Conservation (phyloP, 352 stramenopile species). For the Phytophthora aleatoria region DNA sequence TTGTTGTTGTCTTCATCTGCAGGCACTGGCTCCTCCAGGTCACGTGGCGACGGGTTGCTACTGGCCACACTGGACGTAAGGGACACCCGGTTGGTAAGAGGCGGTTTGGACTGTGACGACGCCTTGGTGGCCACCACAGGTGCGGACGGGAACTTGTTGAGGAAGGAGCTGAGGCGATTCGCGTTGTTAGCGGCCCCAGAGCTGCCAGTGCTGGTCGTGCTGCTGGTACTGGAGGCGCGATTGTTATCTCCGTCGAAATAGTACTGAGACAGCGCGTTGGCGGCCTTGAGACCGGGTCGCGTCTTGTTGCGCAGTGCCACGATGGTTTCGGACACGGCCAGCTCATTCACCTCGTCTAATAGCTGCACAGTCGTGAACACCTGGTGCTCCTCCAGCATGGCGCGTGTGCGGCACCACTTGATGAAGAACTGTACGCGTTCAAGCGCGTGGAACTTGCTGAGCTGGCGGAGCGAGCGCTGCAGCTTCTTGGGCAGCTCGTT, state of each 20-base stretch:
- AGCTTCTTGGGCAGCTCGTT: conserved; percentile 71
- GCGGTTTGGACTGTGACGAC: conserved; percentile 24
- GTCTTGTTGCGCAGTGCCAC: conserved; percentile 66
- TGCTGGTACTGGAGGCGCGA: conserved; percentile 23
- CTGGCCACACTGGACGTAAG: conserved; percentile 43
- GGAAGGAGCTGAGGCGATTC: conserved; percentile 64
- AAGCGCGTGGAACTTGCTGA: conserved; percentile 80
- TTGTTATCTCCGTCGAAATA: conserved; percentile 33
- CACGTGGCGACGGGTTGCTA: conserved; percentile 31
- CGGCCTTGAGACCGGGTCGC: conserved; percentile 38
- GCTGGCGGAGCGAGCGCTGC: conserved; percentile 67
- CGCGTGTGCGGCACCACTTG: conserved; percentile 71
- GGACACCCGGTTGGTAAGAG: conserved; percentile 28
- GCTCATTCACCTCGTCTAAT: conserved; percentile 78
- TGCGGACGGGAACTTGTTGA: conserved; percentile 64
- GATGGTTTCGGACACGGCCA: conserved; percentile 62
- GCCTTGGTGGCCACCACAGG: conserved; percentile 33
- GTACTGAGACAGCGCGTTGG: conserved; percentile 37
- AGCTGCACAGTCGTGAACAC: conserved; percentile 84
- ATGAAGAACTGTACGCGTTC: conserved; percentile 89
- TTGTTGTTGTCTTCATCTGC: conserved; percentile 26
- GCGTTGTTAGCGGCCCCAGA: conserved; percentile 38
- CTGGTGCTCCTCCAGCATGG: conserved; percentile 65
- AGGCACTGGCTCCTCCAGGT: conserved; percentile 34
- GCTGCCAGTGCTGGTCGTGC: conserved; percentile 27